Evolutionary conservation across 2,329 filamentous ascomycete genomes (phyloP), one percentile per base, ranked within the genome.

Genomic region (Endothia cerciana): DNA sequence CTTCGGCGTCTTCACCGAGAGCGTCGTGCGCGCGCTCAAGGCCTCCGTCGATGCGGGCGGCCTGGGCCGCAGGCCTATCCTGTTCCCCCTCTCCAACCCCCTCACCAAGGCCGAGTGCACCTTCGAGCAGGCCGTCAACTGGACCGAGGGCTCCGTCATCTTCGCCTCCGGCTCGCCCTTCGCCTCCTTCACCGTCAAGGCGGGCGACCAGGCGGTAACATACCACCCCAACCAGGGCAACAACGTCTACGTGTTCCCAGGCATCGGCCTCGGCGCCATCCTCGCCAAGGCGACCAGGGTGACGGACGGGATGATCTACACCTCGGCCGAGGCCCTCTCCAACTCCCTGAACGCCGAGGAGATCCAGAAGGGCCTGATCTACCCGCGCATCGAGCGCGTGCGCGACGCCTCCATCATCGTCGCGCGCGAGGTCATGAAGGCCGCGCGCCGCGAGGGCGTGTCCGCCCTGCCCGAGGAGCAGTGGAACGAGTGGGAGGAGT

Each of bases 81-180:
- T 97, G 73, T 98, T 99, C 88, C 94, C 94, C 63, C 89, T 99
- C 53, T 97, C 92, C 79, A 98, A 99, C 82, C 95, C 95, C 60
- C 89, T 94, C 61, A 94, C 91, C 80, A 97, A 98, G 84, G 96
- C 94, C 10, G 95, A 99, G 82, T 98, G 95, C 82, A 97, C 93
- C 19, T 98, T 96, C 74, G 94, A 97, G 83, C 91, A 95, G 75
- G 95, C 95, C 19, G 86, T 98, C 74, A 87, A 89, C 74, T 89
- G 94, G 89, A 98, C 94, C 13, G 91, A 98, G 66, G 94, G 94
- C 68, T 92, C 89, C 64, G 93, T 89, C 73, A 88, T 99, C 76
- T 99, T 99, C 75, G 95, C 95, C 60, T 97, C 93, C 6, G 95
- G 95, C 69, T 97, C 93, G 59, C 95, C 95, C 17, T 98, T 98